These are phyloP conservation scores for Anastatica hierochuntica DNA, from an alignment of 345 rosid genomes.

Conservation along the genomic window DNA sequence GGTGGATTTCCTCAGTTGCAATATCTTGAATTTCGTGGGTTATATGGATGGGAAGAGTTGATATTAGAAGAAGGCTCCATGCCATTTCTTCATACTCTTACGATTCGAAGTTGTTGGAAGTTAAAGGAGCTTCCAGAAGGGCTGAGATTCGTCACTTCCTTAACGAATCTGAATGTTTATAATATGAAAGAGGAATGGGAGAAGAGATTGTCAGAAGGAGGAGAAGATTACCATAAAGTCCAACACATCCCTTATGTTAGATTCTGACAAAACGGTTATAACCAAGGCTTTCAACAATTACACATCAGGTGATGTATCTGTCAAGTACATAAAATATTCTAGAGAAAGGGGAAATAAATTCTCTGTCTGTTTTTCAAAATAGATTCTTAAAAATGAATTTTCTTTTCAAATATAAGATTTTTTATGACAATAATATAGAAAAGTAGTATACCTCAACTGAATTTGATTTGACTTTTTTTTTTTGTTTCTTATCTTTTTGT, in stretches of 20 bases:
- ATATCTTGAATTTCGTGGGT: rapidly evolving
- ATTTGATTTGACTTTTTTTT: too few species aligned
- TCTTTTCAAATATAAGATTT: too few species aligned
- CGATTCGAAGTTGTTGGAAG: rapidly evolving
- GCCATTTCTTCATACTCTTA: background rate
- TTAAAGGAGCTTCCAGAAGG: background rate
- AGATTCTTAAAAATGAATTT: too few species aligned
- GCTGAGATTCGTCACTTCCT: background rate
- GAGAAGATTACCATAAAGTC: background rate
- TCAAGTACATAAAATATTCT: too few species aligned
- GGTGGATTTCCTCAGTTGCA: slow-evolving; percentile 7
- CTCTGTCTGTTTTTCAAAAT: too few species aligned
- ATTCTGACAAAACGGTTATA: too few species aligned
- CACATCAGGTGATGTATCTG: too few species aligned
- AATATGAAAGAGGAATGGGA: background rate
- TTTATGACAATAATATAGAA: too few species aligned
- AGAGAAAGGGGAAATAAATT: too few species aligned
- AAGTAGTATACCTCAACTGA: too few species aligned
- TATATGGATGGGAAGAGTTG: background rate
- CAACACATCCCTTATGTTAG: background rate
- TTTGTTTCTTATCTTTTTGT: too few species aligned
- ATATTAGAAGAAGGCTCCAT: slow-evolving; percentile 18
- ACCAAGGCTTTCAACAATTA: too few species aligned
- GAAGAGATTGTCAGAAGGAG: background rate
- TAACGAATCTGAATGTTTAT: background rate